Conservation (phyloP, 805 yeast species). For the Kazachstania africana region DNA sequence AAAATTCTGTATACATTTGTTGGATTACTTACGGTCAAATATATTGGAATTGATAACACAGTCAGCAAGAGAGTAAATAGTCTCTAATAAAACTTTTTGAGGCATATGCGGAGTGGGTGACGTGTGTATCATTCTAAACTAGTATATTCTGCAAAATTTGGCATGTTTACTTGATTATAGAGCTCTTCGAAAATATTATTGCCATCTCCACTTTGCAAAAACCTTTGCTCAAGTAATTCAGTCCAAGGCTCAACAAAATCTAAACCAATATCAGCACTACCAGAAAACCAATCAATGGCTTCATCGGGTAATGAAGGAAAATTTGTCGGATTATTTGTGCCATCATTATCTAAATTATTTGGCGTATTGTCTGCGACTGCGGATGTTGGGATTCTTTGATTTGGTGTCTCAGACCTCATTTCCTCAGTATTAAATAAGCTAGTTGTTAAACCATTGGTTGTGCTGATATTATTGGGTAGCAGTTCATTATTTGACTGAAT, state of each 20-base stretch:
- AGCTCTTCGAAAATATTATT: slow-evolving; percentile 6
- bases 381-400: neutral
- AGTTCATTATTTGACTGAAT: neutral
- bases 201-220: slow-evolving; percentile 25
- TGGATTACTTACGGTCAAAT: too few relatives aligned
- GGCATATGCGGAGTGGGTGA: too few relatives aligned
- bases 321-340: neutral
- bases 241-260: slow-evolving; percentile 71
- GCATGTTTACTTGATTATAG: slow-evolving; percentile 1
- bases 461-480: neutral
- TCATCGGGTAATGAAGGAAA: slow-evolving; percentile 12
- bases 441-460: neutral
- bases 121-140: too few relatives aligned
- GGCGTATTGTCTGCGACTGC: neutral
- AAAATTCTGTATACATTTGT: too few relatives aligned
- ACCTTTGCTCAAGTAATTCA: slow-evolving; percentile 63
- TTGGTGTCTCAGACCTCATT: neutral
- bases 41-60: too few relatives aligned
- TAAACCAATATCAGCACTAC: slow-evolving; percentile 39
- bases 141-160: too few relatives aligned
- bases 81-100: too few relatives aligned
- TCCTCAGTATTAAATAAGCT: neutral
- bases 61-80: too few relatives aligned
- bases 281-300: slow-evolving; percentile 40
- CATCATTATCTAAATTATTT: neutral